phyloP scores from a whole-genome alignment of 2,329 filamentous ascomycete species.

The Colletotrichum horii region DNA sequence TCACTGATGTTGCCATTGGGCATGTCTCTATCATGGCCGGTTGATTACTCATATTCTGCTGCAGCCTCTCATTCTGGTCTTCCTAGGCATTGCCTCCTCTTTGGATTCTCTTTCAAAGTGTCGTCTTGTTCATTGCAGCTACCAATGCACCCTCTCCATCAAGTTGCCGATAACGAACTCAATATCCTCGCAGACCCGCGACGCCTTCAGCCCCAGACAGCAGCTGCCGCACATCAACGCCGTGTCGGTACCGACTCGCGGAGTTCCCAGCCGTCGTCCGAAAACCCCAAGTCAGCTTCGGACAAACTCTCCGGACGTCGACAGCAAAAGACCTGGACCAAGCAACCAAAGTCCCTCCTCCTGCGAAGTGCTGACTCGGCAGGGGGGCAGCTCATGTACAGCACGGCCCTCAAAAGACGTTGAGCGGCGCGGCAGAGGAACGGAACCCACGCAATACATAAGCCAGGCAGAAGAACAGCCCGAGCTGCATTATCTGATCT shows the following conservation, averaged over 20 bases:
- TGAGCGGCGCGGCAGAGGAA: neutral
- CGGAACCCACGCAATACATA: neutral
- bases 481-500: neutral
- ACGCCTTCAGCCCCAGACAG: neutral
- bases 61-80: too few relatives aligned
- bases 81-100: neutral
- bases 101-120: neutral
- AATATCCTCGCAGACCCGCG: neutral
- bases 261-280: neutral
- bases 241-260: neutral
- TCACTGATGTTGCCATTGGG: neutral
- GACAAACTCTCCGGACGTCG: neutral
- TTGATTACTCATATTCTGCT: too few relatives aligned
- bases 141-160: neutral
- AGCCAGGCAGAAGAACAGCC: neutral
- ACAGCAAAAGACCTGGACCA: neutral
- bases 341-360: neutral
- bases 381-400: neutral
- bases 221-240: neutral
- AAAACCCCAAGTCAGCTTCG: neutral
- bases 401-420: neutral
- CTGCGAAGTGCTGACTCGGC: neutral
- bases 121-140: neutral
- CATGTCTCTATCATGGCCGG: neutral
- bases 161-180: neutral